Conservation (phyloP, 768 basidiomycete genomes). For the Chalciporus chontae region DNA sequence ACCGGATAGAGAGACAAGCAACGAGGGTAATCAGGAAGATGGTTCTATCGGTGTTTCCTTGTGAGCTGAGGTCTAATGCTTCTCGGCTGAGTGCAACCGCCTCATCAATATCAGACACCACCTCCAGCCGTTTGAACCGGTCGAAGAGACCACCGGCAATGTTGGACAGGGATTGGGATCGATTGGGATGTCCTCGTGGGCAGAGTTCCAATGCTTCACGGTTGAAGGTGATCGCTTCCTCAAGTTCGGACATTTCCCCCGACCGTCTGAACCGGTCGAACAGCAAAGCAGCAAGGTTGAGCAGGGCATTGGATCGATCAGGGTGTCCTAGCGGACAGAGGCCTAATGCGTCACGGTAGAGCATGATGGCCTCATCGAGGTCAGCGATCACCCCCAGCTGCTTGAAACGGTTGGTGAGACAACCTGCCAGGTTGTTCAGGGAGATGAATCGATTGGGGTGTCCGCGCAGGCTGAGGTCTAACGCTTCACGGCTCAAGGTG, state of each 20-base stretch:
- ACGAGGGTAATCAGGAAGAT: background rate
- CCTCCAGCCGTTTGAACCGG: background rate
- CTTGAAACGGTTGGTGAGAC: background rate
- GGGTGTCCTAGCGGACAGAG: background rate
- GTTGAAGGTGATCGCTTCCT: background rate
- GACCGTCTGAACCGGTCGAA: background rate
- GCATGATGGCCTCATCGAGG: background rate
- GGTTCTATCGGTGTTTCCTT: background rate
- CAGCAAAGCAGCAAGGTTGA: background rate
- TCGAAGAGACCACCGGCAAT: background rate
- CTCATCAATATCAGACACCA: background rate
- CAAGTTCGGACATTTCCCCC: background rate
- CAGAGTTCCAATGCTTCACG: background rate
- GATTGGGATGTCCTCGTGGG: background rate
- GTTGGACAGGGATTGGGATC: background rate
- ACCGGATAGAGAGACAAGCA: background rate
- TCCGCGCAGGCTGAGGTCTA: background rate
- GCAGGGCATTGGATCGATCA: background rate
- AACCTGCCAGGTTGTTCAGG: constrained; percentile 12
- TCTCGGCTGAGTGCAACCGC: background rate
- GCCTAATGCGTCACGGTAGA: background rate
- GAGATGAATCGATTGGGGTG: constrained; percentile 6
- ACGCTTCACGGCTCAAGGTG: background rate
- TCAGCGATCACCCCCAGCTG: background rate
- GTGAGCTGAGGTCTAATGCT: background rate